Conservation (phyloP, 1,284 basidiomycete species). For the Cronartium ribicola region DNA sequence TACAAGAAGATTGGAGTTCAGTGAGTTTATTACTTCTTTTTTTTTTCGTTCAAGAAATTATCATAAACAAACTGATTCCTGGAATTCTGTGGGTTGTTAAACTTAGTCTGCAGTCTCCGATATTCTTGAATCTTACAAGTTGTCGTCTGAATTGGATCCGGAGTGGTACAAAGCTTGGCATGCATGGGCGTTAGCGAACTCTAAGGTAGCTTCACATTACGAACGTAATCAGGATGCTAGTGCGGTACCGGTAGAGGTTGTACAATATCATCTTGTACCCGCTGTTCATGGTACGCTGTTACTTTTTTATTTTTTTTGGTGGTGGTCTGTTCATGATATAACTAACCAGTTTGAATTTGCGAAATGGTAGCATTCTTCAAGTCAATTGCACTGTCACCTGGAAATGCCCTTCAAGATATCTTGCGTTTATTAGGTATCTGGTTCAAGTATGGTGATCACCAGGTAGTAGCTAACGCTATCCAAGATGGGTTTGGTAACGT, state of each 20-base stretch:
- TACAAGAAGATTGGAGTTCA: conserved; percentile 72
- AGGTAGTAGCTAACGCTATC: conserved; percentile 87
- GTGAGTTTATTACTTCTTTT: conserved; percentile 55
- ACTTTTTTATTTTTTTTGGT: not conserved
- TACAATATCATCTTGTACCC: conserved; percentile 84
- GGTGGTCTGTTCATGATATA: not conserved
- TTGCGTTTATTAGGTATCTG: conserved; percentile 88
- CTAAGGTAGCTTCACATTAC: conserved; percentile 82
- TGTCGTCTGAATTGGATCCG: conserved; percentile 86
- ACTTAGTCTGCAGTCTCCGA: conserved; percentile 68
- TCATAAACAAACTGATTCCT: not conserved
- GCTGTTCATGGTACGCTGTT: conserved; percentile 71
- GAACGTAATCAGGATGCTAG: conserved; percentile 63
- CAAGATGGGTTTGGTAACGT: conserved; percentile 80
- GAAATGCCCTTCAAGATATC: conserved; percentile 92
- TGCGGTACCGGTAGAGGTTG: conserved; percentile 64
- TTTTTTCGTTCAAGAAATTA: not conserved
- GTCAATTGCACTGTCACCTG: conserved; percentile 82
- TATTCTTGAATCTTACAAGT: conserved; percentile 76
- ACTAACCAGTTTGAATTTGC: not conserved
- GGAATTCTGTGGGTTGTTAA: conserved; percentile 5
- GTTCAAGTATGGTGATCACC: conserved; percentile 95
- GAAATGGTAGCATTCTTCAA: conserved; percentile 74
- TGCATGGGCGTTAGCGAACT: conserved; percentile 95
- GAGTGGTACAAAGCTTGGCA: conserved; percentile 99